Percentiles rank a stretch among this genome's conserved stretches.
Evolutionary conservation across 2,329 filamentous ascomycete genomes (phyloP).

Genomic region (Gaeumannomyces sp.): DNA sequence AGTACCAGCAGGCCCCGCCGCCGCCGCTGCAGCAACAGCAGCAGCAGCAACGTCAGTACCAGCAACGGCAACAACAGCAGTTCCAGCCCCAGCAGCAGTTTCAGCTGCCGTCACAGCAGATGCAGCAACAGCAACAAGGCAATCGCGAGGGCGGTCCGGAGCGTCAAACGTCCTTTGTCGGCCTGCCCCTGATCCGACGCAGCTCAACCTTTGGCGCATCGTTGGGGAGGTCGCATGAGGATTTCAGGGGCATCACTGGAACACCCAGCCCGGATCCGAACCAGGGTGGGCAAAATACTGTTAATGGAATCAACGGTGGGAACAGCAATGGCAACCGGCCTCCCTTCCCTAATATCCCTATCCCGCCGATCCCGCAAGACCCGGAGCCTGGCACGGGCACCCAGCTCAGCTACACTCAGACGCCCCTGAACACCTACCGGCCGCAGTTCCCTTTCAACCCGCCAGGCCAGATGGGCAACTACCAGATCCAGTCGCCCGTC

Average conservation of each 20-base stretch:
- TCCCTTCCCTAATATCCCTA: constrained; percentile 4
- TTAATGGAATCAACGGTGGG: constrained; percentile 1
- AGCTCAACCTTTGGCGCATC: constrained; percentile 48
- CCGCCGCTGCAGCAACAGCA: constrained; percentile 13
- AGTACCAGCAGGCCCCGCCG: not conserved
- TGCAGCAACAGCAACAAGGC: constrained; percentile 17
- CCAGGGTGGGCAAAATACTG: not conserved
- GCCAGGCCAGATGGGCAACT: constrained; percentile 2
- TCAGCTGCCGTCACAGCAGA: constrained; percentile 6
- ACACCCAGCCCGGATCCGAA: constrained; percentile 9
- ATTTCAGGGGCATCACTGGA: constrained; percentile 8
- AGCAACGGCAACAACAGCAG: constrained; percentile 16
- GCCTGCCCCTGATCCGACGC: constrained; percentile 52
- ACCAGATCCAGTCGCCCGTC: constrained; percentile 4
- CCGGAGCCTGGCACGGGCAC: constrained; percentile 8
- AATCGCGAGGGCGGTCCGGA: constrained; percentile 18
- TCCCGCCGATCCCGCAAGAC: constrained; percentile 10
- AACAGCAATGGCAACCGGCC: constrained; percentile 9
- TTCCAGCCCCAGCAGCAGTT: constrained; percentile 16
- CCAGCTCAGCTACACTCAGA: constrained; percentile 10
- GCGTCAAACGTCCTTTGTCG: constrained; percentile 47
- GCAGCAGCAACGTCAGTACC: constrained; percentile 6
- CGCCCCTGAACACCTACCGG: constrained; percentile 7
- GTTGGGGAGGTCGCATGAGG: constrained; percentile 24
- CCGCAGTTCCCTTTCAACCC: constrained; percentile 7